Evolutionary conservation across 768 basidiomycete species (phyloP).

Genomic region (Tremella fuciformis): DNA sequence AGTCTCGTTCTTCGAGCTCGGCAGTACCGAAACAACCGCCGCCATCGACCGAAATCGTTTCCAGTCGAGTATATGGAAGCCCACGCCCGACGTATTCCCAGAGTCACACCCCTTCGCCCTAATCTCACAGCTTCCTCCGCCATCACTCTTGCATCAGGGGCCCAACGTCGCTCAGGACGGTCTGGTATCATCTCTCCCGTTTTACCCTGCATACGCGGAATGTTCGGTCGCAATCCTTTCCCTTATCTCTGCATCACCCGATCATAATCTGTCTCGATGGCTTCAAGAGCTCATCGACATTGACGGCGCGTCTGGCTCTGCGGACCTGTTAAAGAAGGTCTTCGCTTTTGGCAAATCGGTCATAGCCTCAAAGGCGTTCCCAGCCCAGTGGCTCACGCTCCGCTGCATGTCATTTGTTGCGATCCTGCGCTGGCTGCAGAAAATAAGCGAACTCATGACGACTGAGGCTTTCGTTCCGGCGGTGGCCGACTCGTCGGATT

Average conservation of each 20-base stretch:
- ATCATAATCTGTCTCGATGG: conserved; percentile 71
- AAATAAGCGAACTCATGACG: conserved; percentile 71
- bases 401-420: conserved; percentile 84
- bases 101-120: conserved; percentile 91
- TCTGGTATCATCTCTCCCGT: conserved; percentile 49
- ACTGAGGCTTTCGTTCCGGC: conserved; percentile 71
- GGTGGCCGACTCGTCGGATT: conserved; percentile 62
- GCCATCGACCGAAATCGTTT: conserved; percentile 69
- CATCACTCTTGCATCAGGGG: conserved; percentile 52
- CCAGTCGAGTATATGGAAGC: conserved; percentile 56
- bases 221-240: conserved; percentile 79
- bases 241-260: conserved; percentile 73
- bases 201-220: conserved; percentile 79
- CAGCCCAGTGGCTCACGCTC: conserved; percentile 84
- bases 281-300: conserved; percentile 78
- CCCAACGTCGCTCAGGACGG: conserved; percentile 56
- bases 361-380: conserved; percentile 82
- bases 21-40: conserved; percentile 63
- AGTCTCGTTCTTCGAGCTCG: conserved; percentile 82
- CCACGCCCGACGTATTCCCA: conserved; percentile 78
- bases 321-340: conserved; percentile 67
- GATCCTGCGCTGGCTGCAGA: conserved; percentile 81
- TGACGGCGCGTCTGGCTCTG: conserved; percentile 78
- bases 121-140: conserved; percentile 58
- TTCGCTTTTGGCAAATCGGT: conserved; percentile 80